phyloP scores from a whole-genome alignment of 352 stramenopile genomes.

The Globisporangium solare region DNA sequence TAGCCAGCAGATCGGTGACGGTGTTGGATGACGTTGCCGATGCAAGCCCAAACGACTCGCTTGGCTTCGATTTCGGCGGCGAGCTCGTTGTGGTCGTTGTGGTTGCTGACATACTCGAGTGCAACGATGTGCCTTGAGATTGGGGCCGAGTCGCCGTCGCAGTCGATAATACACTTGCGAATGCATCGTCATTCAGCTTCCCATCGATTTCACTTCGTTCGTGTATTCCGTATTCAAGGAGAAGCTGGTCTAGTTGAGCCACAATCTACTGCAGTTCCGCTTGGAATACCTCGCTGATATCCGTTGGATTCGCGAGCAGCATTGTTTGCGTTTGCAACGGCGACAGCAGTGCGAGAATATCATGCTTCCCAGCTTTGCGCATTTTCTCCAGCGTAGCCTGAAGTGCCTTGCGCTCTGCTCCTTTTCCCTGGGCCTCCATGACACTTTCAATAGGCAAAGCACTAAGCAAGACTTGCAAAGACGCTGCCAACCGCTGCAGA shows the following conservation, averaged over 20 bases:
- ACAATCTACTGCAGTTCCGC: constrained; percentile 46
- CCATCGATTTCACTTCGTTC: too few relatives aligned
- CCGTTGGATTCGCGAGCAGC: constrained; percentile 38
- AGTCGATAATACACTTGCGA: too few relatives aligned
- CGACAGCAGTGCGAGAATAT: constrained; percentile 66
- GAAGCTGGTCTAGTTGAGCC: constrained; percentile 38
- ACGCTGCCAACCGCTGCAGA: constrained; percentile 32
- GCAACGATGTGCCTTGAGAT: background rate
- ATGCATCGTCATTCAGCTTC: too few relatives aligned
- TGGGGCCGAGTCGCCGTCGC: too few relatives aligned
- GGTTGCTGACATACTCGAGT: constrained; percentile 3
- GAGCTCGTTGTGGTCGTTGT: background rate
- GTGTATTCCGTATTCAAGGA: constrained; percentile 18
- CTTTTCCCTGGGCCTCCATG: constrained; percentile 83
- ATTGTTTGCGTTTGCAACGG: constrained; percentile 54
- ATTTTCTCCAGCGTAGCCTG: constrained; percentile 81
- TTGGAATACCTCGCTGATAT: constrained; percentile 52
- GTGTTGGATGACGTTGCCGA: constrained; percentile 10
- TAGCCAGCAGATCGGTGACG: constrained; percentile 61
- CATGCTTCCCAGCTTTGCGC: constrained; percentile 67
- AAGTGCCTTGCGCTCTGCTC: constrained; percentile 50
- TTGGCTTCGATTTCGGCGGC: constrained; percentile 1
- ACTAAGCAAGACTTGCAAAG: constrained; percentile 46
- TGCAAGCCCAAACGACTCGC: background rate
- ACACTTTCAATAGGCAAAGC: constrained; percentile 53